A percentile compares a stretch with the other conserved stretches of the same genome.
phyloP scores from a whole-genome alignment of 2,329 filamentous ascomycete genomes.

The Escovopsis weberi region DNA sequence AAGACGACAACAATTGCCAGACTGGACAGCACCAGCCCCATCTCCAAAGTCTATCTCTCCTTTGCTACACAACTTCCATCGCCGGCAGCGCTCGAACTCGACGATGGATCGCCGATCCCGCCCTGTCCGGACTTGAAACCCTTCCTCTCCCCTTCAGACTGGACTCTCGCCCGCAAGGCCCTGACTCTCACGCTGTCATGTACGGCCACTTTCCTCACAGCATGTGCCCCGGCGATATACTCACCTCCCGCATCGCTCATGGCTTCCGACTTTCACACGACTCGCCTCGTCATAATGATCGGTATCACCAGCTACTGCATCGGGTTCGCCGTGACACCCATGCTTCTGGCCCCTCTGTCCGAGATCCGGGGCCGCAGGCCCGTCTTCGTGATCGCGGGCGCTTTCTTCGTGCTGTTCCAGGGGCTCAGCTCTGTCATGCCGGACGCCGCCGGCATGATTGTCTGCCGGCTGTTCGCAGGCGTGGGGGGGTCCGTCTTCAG shows the following conservation, averaged over 20 bases:
- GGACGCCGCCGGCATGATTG: slow-evolving; percentile 56
- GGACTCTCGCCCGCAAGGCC: slow-evolving; percentile 55
- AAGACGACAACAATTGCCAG: not conserved
- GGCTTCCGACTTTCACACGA: slow-evolving; percentile 48
- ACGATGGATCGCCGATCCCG: slow-evolving; percentile 24
- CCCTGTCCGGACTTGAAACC: slow-evolving; percentile 48
- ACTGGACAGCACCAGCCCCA: slow-evolving; percentile 11
- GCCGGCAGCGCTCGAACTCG: slow-evolving; percentile 9
- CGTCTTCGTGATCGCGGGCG: slow-evolving; percentile 61
- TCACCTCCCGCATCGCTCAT: slow-evolving; percentile 55
- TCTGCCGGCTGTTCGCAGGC: slow-evolving; percentile 63
- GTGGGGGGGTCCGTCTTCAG: slow-evolving; percentile 67
- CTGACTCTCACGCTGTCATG: slow-evolving; percentile 62
- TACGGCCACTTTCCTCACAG: slow-evolving; percentile 59
- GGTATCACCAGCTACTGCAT: slow-evolving; percentile 72
- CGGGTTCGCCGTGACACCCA: slow-evolving; percentile 71
- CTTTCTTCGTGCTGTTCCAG: slow-evolving; percentile 57
- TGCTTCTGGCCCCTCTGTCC: slow-evolving; percentile 76
- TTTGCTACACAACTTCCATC: slow-evolving; percentile 24
- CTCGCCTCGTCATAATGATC: slow-evolving; percentile 48
- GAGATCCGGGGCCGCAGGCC: slow-evolving; percentile 80
- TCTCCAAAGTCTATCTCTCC: slow-evolving; percentile 26
- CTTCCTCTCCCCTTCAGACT: slow-evolving; percentile 58
- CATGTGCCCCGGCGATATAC: slow-evolving; percentile 71
- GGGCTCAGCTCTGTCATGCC: slow-evolving; percentile 58